A percentile compares a stretch with the other conserved stretches of the same genome.
phyloP scores from a whole-genome alignment of 2,329 filamentous ascomycete species.

The Thielaviopsis euricoi region DNA sequence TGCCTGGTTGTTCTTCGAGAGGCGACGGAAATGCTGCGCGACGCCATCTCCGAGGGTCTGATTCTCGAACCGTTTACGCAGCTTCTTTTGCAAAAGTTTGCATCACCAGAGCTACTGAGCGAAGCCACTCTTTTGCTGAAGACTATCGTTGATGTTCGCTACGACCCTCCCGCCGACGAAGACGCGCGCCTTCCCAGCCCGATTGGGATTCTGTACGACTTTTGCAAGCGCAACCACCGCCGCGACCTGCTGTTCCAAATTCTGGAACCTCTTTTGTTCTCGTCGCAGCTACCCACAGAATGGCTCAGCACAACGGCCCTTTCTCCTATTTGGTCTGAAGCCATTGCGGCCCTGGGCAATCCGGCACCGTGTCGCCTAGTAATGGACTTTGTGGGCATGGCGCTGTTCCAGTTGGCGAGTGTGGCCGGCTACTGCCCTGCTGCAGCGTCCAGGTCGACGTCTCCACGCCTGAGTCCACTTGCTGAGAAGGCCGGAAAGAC shows the following conservation, averaged over 20 bases:
- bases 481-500: slow-evolving; percentile 5
- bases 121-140: slow-evolving; percentile 15
- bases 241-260: slow-evolving; percentile 9
- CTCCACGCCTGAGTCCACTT: not conserved
- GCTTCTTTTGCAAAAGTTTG: slow-evolving; percentile 18
- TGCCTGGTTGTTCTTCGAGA: slow-evolving; percentile 20
- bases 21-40: slow-evolving; percentile 17
- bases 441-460: not conserved
- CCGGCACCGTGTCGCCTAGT: slow-evolving; percentile 1
- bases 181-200: slow-evolving; percentile 1
- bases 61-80: slow-evolving; percentile 14
- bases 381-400: slow-evolving; percentile 11
- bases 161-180: slow-evolving; percentile 1
- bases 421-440: not conserved
- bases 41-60: slow-evolving; percentile 19
- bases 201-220: slow-evolving; percentile 3
- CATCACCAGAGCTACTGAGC: slow-evolving; percentile 15
- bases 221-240: slow-evolving; percentile 8
- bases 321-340: slow-evolving; percentile 10
- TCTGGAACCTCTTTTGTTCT: slow-evolving; percentile 6
- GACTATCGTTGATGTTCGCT: slow-evolving; percentile 1
- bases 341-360: slow-evolving; percentile 1
- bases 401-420: slow-evolving; percentile 5
- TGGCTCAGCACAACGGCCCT: slow-evolving; percentile 12
- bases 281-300: slow-evolving; percentile 6